Percentiles rank a stretch among this genome's conserved stretches.
Conservation (phyloP, 2,329 filamentous ascomycete species). For the Colletotrichum sansevieriae region DNA sequence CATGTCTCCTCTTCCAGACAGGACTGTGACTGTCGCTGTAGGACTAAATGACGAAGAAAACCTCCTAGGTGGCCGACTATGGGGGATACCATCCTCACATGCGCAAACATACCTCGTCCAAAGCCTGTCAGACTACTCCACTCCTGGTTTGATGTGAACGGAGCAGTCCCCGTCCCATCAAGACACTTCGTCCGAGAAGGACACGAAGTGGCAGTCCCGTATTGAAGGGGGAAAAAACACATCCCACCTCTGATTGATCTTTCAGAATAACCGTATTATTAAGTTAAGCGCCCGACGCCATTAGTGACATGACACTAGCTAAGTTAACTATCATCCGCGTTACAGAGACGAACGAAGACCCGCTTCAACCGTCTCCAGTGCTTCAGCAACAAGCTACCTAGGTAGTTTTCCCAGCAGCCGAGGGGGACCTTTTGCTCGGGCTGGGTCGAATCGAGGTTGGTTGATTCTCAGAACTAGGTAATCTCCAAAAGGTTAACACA, state of each 20-base stretch:
- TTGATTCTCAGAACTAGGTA: neutral
- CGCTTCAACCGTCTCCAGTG: neutral
- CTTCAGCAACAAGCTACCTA: conserved; percentile 2
- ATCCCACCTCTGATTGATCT: conserved; percentile 21
- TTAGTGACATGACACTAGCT: conserved; percentile 30
- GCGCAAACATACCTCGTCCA: neutral
- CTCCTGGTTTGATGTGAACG: conserved; percentile 1
- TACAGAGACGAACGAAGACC: conserved; percentile 8
- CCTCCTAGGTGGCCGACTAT: neutral
- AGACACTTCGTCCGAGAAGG: conserved; percentile 15
- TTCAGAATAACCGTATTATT: conserved; percentile 29
- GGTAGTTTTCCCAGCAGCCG: no score
- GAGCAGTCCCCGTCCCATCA: conserved; percentile 13
- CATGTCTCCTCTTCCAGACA: conserved; percentile 28
- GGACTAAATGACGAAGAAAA: conserved; percentile 4
- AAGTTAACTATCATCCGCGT: neutral
- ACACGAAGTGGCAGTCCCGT: conserved; percentile 13
- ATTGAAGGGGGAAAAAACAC: neutral
- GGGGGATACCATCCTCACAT: conserved; percentile 14
- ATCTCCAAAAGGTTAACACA: neutral
- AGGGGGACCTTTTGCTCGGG: no score
- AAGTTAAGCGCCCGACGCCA: conserved; percentile 34
- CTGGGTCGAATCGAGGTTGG: no score
- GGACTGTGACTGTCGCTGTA: conserved; percentile 28
- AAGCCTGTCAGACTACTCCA: neutral